A percentile compares a stretch with the other conserved stretches of the same genome.
Evolutionary conservation across 345 rosid species (phyloP).

Genomic region (Carallia pectinifolia): DNA sequence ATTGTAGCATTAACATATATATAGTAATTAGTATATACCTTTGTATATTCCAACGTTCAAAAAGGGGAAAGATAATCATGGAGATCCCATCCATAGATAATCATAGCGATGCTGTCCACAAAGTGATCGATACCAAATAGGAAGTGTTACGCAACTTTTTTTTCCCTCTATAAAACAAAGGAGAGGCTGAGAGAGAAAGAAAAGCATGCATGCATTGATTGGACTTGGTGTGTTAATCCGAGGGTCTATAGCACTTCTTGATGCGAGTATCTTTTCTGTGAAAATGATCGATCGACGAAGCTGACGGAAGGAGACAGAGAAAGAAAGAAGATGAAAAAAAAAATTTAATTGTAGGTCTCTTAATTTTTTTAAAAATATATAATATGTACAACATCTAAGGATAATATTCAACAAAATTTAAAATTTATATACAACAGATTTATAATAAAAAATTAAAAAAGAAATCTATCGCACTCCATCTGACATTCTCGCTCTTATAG

Average conservation of each 20-base stretch:
- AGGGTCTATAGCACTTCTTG: too few relatives aligned
- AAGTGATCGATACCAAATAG: neutral
- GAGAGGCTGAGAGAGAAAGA: neutral
- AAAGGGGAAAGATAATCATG: slow-evolving; percentile 27
- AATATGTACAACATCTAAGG: too few relatives aligned
- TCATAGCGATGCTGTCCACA: neutral
- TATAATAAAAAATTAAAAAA: too few relatives aligned
- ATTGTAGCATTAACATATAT: too few relatives aligned
- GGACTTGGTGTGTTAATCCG: slow-evolving; percentile 2
- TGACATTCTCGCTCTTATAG: neutral
- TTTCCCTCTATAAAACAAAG: neutral
- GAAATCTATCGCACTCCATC: too few relatives aligned
- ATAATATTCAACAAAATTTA: too few relatives aligned
- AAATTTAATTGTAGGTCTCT: too few relatives aligned
- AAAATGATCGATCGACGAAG: neutral
- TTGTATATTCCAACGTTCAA: neutral
- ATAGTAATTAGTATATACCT: too few relatives aligned
- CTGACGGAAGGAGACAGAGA: too few relatives aligned
- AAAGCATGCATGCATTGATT: neutral
- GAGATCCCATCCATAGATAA: slow-evolving; percentile 18
- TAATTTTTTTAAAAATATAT: too few relatives aligned
- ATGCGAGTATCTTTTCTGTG: neutral
- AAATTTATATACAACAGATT: too few relatives aligned
- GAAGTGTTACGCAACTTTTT: slow-evolving; percentile 16
- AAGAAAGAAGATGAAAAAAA: too few relatives aligned